Conservation (phyloP, 73 alveolate genomes). For the Halteria grandinella region DNA sequence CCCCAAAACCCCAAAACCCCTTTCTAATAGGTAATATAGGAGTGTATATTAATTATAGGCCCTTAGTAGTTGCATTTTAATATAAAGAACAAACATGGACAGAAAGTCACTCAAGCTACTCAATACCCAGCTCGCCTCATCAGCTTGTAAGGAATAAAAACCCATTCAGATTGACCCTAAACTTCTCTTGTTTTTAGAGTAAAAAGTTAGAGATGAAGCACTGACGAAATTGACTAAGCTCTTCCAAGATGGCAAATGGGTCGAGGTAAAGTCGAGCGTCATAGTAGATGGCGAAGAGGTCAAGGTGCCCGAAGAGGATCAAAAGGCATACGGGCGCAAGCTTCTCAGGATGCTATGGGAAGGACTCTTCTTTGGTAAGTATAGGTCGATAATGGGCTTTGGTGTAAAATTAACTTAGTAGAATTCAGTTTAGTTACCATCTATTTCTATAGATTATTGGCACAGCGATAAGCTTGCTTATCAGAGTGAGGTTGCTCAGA, state of each 20-base stretch:
- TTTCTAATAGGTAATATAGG: no score
- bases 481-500: conserved; percentile 31
- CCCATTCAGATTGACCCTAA: neutral
- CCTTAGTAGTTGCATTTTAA: no score
- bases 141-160: neutral
- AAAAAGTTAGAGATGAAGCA: conserved; percentile 57
- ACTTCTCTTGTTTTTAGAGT: conserved; percentile 5
- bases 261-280: no score
- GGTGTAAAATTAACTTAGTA: neutral
- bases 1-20: no score
- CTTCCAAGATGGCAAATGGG: conserved; percentile 18
- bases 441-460: conserved; percentile 47
- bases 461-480: conserved; percentile 50
- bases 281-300: no score
- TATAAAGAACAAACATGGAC: neutral
- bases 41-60: no score
- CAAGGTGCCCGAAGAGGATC: no score
- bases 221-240: conserved; percentile 9
- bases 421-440: no score
- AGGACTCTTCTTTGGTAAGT: conserved; percentile 45
- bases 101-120: neutral
- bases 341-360: conserved; percentile 49
- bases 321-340: neutral
- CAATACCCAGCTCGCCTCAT: neutral
- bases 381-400: neutral